phyloP scores from a whole-genome alignment of 2,329 filamentous ascomycete genomes.

The Neofusicoccum parvum region DNA sequence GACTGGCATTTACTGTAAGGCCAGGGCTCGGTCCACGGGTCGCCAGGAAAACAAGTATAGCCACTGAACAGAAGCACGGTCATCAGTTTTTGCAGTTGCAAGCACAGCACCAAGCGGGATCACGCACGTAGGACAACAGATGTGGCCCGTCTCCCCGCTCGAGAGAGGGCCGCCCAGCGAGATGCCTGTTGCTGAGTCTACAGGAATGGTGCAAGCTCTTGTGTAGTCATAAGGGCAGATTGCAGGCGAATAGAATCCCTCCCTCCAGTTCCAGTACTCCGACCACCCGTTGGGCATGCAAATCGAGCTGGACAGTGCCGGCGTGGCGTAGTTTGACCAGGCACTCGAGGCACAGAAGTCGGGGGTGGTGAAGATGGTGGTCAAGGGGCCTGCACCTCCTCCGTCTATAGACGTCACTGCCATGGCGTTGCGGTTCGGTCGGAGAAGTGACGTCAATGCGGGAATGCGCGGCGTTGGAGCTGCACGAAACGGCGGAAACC shows the following conservation, averaged over 20 bases:
- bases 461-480: neutral
- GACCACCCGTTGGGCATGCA: neutral
- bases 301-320: slow-evolving; percentile 2
- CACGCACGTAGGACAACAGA: slow-evolving; percentile 9
- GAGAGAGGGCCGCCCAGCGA: neutral
- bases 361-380: neutral
- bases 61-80: neutral
- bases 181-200: neutral
- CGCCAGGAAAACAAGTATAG: neutral
- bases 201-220: neutral
- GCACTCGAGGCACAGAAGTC: neutral
- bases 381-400: neutral
- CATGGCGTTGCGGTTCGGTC: neutral
- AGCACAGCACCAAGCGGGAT: no score
- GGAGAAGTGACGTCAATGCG: neutral
- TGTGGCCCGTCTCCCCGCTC: neutral
- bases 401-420: neutral
- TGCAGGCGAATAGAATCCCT: neutral
- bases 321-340: neutral
- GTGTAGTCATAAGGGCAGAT: slow-evolving; percentile 1
- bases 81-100: neutral
- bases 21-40: neutral
- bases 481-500: neutral
- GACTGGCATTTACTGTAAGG: neutral
- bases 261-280: neutral